phyloP scores from a whole-genome alignment of 2,329 filamentous ascomycete species.

The Aspergillus brunneoviolaceus region DNA sequence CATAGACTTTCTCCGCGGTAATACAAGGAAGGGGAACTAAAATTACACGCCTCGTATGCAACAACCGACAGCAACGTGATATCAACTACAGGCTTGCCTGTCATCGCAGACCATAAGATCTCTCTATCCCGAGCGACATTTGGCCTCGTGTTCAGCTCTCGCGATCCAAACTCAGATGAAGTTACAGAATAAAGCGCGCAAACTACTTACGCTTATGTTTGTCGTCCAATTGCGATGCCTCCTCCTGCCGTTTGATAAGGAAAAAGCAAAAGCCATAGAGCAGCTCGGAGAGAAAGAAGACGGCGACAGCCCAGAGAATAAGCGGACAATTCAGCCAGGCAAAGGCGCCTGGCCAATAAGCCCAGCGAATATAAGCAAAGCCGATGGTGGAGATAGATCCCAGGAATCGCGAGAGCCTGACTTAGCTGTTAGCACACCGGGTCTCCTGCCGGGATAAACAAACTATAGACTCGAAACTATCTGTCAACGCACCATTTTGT shows the following conservation, averaged over 20 bases:
- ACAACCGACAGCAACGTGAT: not conserved
- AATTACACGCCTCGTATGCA: not conserved
- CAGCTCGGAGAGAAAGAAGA: slow-evolving; percentile 13
- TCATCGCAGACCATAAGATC: not conserved
- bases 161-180: too few relatives aligned
- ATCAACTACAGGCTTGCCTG: not conserved
- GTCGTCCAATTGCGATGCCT: not conserved
- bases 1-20: not conserved
- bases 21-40: not conserved
- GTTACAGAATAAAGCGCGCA: not conserved
- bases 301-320: slow-evolving; percentile 9
- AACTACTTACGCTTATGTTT: slow-evolving; percentile 4
- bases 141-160: not conserved
- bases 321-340: slow-evolving; percentile 15
- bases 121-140: not conserved
- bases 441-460: not conserved
- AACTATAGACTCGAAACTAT: not conserved
- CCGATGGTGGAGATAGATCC: slow-evolving; percentile 12
- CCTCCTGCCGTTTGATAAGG: slow-evolving; percentile 8
- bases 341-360: slow-evolving; percentile 15
- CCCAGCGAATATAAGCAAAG: slow-evolving; percentile 12
- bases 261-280: slow-evolving; percentile 13
- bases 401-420: slow-evolving; percentile 15
- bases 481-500: slow-evolving; percentile 14
- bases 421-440: not conserved